Evolutionary conservation across 1,284 basidiomycete genomes (phyloP), one percentile per base, ranked within the genome.

Genomic region (Melampsora abietis-canadensis): DNA sequence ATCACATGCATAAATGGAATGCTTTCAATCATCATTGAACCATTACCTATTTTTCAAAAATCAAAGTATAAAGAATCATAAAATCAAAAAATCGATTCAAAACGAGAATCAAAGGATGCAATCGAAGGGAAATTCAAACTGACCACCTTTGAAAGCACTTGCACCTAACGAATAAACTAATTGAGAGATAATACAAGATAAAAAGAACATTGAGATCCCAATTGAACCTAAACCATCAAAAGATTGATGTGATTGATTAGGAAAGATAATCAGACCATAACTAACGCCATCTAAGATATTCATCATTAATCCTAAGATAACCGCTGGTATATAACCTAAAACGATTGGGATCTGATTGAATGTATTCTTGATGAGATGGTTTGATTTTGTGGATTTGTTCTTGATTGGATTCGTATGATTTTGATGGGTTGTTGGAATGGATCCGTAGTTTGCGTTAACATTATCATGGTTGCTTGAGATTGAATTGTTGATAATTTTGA

Each of bases 11-110:
- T 96, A 84, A 98, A 98, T 0, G 95, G 94, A 77, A 96, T 92
- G 14, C 94, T 92, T 82, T 98, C 94, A 77, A 98, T 98, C 93
- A 97, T 96, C 94, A 98, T 97, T 70, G 91, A 94, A 10, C 94
- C 94, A 83, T 96, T 98, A 0, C 89, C 92, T 62, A 90, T 90
- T 14, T 86, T 86, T 10, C 2, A n/a, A 19, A 24, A 30, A 47
- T 60, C 8, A n/a, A 61, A 44, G 2, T 46, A 10, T 24, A 17
- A 47, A 19, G 2, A 48, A 10, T 40, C 10, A 17, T 15, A 40
- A 40, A 34, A 68, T 40, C 10, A 17, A 21, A 40, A 40, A 34
- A 68, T 15, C 30, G 30, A 40, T 14, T 48, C 8, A 40, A 15
- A 54, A 30, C 0, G 24, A 19, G 21, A 57, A 47, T 27, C 51